phyloP scores from a whole-genome alignment of 2,329 filamentous ascomycete species.

The Penicillium aurantiogriseum region DNA sequence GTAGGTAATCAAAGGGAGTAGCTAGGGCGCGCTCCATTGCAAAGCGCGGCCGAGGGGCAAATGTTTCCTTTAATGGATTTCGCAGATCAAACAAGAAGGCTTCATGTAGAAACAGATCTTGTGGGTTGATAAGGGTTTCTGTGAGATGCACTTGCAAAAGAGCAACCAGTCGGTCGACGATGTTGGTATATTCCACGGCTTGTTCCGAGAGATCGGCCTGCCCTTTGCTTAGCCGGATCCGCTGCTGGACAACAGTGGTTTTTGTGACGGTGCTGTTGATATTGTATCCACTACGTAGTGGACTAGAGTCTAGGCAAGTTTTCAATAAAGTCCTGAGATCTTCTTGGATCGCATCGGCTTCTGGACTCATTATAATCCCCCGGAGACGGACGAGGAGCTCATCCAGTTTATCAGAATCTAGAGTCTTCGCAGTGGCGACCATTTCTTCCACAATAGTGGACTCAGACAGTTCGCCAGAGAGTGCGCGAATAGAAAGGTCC shows the following conservation, averaged over 20 bases:
- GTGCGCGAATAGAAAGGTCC: conserved; percentile 40
- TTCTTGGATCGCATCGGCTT: conserved; percentile 45
- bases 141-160: conserved; percentile 48
- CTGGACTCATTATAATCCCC: conserved; percentile 33
- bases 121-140: conserved; percentile 49
- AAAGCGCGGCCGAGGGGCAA: conserved; percentile 58
- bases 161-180: conserved; percentile 51
- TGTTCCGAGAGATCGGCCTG: conserved; percentile 54
- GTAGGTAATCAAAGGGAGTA: conserved; percentile 60
- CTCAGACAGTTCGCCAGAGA: conserved; percentile 53
- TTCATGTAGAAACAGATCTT: conserved; percentile 55
- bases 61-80: conserved; percentile 57
- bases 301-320: conserved; percentile 47
- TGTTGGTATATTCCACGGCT: conserved; percentile 55
- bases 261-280: conserved; percentile 58
- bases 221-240: conserved; percentile 58
- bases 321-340: conserved; percentile 51
- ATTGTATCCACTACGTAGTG: conserved; percentile 72
- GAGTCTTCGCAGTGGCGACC: conserved; percentile 52
- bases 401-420: conserved; percentile 51
- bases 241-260: conserved; percentile 60
- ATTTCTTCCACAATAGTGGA: conserved; percentile 54
- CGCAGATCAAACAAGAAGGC: conserved; percentile 58
- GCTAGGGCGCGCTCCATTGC: conserved; percentile 60
- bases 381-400: conserved; percentile 42